These are phyloP conservation scores for Lonicera japonica DNA, from an alignment of 129 eudicot species.

Conservation along the genomic window DNA sequence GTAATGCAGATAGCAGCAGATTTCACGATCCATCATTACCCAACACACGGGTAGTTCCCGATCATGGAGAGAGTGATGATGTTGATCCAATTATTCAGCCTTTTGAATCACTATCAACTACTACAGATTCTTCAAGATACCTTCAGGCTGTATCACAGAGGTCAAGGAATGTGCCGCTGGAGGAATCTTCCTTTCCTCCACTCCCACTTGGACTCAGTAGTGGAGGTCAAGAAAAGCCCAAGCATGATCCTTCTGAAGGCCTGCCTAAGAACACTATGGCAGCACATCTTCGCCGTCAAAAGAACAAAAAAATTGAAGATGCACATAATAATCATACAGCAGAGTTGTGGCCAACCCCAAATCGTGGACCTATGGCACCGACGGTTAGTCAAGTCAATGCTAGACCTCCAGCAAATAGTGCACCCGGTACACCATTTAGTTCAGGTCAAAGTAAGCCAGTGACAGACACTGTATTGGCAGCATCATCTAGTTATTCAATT, in stretches of 20 bases:
- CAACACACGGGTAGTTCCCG: constrained; percentile 8
- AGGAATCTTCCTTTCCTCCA: constrained; percentile 81
- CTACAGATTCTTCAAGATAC: constrained; percentile 64
- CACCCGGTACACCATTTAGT: constrained; percentile 25
- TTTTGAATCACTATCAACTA: constrained; percentile 40
- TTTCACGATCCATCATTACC: constrained; percentile 31
- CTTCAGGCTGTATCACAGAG: constrained; percentile 64
- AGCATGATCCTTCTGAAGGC: constrained; percentile 24
- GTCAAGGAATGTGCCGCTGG: constrained; percentile 46
- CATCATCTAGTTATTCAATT: constrained; percentile 20
- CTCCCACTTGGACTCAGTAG: constrained; percentile 41
- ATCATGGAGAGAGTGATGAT: constrained; percentile 21
- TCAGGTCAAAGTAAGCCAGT: constrained; percentile 36
- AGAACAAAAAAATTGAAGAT: constrained; percentile 32
- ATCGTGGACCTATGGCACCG: constrained; percentile 26
- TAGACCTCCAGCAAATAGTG: constrained; percentile 31
- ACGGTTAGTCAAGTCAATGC: constrained; percentile 20
- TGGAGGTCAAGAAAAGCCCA: constrained; percentile 41
- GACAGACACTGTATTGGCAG: constrained; percentile 8
- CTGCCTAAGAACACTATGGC: constrained; percentile 61
- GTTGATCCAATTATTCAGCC: constrained; percentile 50
- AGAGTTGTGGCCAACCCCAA: constrained; percentile 47
- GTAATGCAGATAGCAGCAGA: constrained; percentile 21
- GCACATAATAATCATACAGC: constrained; percentile 15
- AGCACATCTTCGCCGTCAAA: constrained; percentile 51